These are phyloP conservation scores for Apophysomyces variabilis DNA, from an alignment of 371 early-diverging fungal genomes.

Conservation along the genomic window DNA sequence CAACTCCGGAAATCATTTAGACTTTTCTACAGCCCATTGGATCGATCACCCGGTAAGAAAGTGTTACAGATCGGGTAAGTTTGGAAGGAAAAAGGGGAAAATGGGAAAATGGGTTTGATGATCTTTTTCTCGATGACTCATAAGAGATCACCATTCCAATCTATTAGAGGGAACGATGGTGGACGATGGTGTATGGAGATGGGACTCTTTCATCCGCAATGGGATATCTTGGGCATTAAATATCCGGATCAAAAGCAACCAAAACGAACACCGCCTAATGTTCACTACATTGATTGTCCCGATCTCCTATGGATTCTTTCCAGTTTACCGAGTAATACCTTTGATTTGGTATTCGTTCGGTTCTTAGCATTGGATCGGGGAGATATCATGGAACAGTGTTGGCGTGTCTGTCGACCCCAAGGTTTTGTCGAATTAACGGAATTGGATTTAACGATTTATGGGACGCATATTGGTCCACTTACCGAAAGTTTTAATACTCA, in stretches of 20 bases:
- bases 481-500: constrained; percentile 2
- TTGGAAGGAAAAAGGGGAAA: too few relatives aligned
- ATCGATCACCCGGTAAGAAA: constrained; percentile 6
- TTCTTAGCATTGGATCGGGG: not conserved
- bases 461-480: not conserved
- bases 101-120: too few relatives aligned
- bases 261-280: constrained; percentile 10
- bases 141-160: not conserved
- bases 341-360: constrained; percentile 2
- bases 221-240: constrained; percentile 22
- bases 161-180: constrained; percentile 9
- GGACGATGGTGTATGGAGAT: constrained; percentile 27
- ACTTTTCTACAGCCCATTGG: constrained; percentile 22
- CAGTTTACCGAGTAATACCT: not conserved
- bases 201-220: constrained; percentile 20
- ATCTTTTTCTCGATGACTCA: not conserved
- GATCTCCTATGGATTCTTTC: not conserved
- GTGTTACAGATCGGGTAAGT: constrained; percentile 3
- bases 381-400: not conserved
- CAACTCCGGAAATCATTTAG: not conserved
- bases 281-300: not conserved
- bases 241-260: constrained; percentile 11
- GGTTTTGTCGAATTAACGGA: constrained; percentile 4
- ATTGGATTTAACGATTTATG: constrained; percentile 1
- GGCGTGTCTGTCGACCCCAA: constrained; percentile 2